Conservation (phyloP, 2,329 filamentous ascomycete species). For the Ophiosphaerella narmari region DNA sequence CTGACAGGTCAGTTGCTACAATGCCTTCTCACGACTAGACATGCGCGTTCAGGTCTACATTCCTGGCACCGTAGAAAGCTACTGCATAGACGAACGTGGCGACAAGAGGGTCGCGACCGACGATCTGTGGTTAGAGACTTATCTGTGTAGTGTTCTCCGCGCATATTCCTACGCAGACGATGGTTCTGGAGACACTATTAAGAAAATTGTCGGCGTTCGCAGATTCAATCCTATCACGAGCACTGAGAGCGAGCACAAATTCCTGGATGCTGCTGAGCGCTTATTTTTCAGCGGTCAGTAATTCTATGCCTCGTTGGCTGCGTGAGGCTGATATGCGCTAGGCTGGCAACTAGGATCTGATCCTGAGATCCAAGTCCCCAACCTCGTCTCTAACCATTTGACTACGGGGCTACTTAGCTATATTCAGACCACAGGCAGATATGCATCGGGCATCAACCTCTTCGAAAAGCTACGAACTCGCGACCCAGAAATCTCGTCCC, state of each 20-base stretch:
- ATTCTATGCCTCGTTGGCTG: neutral
- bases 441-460: conserved; percentile 92
- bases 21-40: conserved; percentile 96
- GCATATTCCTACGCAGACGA: conserved; percentile 97
- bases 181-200: conserved; percentile 89
- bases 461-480: conserved; percentile 93
- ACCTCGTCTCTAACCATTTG: conserved; percentile 93
- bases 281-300: conserved; percentile 84
- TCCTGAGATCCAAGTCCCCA: conserved; percentile 95
- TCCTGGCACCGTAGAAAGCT: conserved; percentile 93
- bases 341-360: conserved; percentile 96
- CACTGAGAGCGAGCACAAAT: conserved; percentile 97
- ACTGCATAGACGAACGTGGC: conserved; percentile 95
- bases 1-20: conserved; percentile 75
- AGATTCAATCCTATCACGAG: conserved; percentile 97
- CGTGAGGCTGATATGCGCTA: neutral
- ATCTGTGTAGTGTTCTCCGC: conserved; percentile 89
- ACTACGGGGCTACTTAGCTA: conserved; percentile 93
- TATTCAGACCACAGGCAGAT: conserved; percentile 92
- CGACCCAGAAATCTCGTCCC: conserved; percentile 90
- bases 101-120: conserved; percentile 94
- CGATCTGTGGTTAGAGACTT: conserved; percentile 95
- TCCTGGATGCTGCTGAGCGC: conserved; percentile 89
- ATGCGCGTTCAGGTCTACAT: conserved; percentile 99
- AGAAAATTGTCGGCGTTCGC: conserved; percentile 95